Base-by-base conservation (phyloP, 2,329 filamentous ascomycete species). In the Calonectria pauciramosa region DNA sequence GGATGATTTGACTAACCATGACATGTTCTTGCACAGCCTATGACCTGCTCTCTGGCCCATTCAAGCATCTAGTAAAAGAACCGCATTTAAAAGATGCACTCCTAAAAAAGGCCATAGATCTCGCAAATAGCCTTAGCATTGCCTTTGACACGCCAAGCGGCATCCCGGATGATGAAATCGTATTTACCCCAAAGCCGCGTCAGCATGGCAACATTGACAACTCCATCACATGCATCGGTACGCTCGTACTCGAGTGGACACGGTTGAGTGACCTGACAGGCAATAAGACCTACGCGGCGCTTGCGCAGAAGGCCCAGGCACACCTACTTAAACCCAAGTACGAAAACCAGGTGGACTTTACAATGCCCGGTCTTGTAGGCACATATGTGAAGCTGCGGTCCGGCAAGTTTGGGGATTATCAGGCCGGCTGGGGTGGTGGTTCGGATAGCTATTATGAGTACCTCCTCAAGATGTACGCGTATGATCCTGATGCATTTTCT, bases 401-500 rank as follows among this genome's bases (percentile, higher is more conserved):
- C 18, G 77, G 77, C 0, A 18, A 68, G 2, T 79, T 79, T 28
- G 76, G 34, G 0, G 77, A 79, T 4, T 79, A 79, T 1, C 77
- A 79, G 4, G 77, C 75, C 0, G 77, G 77, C 0, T 79, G 77
- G 77, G 77, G 77, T 0, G 77, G 75, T 13, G 77, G 77, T 1
- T 79, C 77, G 0, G 77, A 79, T 28, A 79, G 77, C 1, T 79
- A 79, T 41, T 79, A 79, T 14, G 77, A 79, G 34, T 79, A 79
- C 13, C 75, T 79, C 2, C 77, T 79, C 56, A 79, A 79, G 71
- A 79, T 79, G 77, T 79, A 77, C n/a, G 73, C 71, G 20, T 79
- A 79, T 2, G 77, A 79, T 13, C 72, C 77, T 1, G 54, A 77
- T 0, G 38, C 59, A 0, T 79, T 79, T 52, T 56, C 16, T 0